Evolutionary conservation across 73 alveolate species (phyloP).

Genomic region (Tetrahymena malaccensis): DNA sequence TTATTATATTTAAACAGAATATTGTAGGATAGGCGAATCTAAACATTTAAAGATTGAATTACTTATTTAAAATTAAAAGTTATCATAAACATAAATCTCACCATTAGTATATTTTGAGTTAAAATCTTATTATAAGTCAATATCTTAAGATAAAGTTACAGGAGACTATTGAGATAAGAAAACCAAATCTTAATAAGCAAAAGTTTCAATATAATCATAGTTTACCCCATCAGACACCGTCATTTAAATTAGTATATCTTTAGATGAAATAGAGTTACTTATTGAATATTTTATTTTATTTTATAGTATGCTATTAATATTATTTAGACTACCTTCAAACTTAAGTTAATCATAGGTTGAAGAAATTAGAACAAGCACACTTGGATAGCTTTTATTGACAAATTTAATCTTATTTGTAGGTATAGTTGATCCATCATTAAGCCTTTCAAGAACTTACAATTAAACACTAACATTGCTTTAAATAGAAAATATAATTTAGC

Average conservation of each 20-base stretch:
- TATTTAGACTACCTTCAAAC: background rate
- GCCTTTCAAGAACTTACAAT: background rate
- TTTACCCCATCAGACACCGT: background rate
- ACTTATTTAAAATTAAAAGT: background rate
- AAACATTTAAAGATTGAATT: background rate
- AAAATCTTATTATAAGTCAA: background rate
- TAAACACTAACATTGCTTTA: background rate
- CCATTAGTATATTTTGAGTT: background rate
- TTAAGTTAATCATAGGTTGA: background rate
- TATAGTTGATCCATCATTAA: background rate
- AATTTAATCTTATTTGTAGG: background rate
- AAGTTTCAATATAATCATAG: background rate
- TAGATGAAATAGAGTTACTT: background rate
- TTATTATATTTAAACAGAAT: background rate
- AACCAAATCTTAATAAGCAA: background rate
- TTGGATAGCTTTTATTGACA: background rate
- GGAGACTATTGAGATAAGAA: background rate
- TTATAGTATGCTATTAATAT: background rate
- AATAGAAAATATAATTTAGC: background rate
- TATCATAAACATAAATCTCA: background rate
- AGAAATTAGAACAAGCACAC: background rate
- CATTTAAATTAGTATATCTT: background rate
- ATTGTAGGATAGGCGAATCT: background rate
- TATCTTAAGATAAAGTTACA: background rate
- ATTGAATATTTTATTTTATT: background rate